Evolutionary conservation across 306 rosid species (phyloP).

Genomic region (Morella rubra): DNA sequence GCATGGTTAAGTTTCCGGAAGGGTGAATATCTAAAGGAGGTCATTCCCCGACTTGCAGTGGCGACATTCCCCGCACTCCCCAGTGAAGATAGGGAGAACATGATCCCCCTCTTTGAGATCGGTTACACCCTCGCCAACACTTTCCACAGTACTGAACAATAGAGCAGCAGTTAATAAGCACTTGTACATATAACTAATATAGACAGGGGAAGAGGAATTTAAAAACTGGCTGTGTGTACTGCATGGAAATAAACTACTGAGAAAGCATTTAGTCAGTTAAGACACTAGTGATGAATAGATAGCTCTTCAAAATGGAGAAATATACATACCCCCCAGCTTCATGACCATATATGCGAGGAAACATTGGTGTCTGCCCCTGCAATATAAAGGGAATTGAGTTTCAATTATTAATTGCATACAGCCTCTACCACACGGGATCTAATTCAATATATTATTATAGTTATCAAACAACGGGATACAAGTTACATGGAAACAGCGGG

Average conservation of each 20-base stretch:
- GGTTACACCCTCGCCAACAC: conserved; percentile 88
- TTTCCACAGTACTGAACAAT: conserved; percentile 59
- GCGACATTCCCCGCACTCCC: conserved; percentile 79
- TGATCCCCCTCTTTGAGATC: conserved; percentile 80
- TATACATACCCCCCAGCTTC: conserved; percentile 86
- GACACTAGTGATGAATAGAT: not conserved
- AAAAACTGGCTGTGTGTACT: too few species aligned
- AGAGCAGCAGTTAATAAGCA: conserved; percentile 1
- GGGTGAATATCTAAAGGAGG: too few species aligned
- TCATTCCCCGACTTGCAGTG: conserved; percentile 86
- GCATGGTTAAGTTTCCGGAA: too few species aligned
- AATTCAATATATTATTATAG: not conserved
- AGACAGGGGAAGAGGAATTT: too few species aligned
- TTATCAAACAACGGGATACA: too few species aligned
- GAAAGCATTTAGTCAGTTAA: not conserved
- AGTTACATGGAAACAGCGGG: too few species aligned
- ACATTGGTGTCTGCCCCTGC: conserved; percentile 82
- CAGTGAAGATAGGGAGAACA: conserved; percentile 89
- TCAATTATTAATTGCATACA: conserved; percentile 1
- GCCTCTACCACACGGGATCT: not conserved
- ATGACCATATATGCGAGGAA: conserved; percentile 94
- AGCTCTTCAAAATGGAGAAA: not conserved
- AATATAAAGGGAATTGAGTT: conserved; percentile 11
- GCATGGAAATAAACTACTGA: too few species aligned
- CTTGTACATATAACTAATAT: not conserved